Base-by-base conservation (phyloP, 768 basidiomycete genomes). In the Crucibulum laeve region DNA sequence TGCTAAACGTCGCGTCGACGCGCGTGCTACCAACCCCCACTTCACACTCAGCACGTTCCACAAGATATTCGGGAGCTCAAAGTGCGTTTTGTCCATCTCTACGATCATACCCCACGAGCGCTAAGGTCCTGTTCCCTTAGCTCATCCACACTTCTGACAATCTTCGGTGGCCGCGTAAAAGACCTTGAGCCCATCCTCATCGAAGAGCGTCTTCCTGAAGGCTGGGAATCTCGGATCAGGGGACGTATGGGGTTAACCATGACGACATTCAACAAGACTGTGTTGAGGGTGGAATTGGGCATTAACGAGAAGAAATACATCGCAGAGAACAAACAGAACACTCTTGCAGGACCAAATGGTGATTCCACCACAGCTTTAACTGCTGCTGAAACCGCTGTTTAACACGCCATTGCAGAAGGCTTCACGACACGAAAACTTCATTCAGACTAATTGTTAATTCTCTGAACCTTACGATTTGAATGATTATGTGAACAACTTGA, bases 141-240 rank as follows among this genome's bases (percentile, higher is more conserved):
- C 60, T 70, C 80, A 0, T 76, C 82, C 0, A 82, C 83, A 0
- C 49, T 90, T 38, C 60, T 83, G 13, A 75, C 74, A 1, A 77
- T 83, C 42, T 82, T 87, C 49, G 89, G 84, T 4, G 84, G 86
- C 2, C 67, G 71, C 15, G 54, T 82, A 4, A 59, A 67, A 5
- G 82, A 83, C 44, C 51, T 89, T 26, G 62, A 72, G 32, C 50
- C 70, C 0, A 53, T 87, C 38, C 59, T 91, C n/a, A 56, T 68
- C 6, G 83, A 91, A 35, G 87, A 91, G 50, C 75, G 85, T 13
- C 55, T 91, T 24, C 80, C 82, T 0, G 70, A 82, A 0, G 79
- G 79, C 17, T 90, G 85, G 84, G 84, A 88, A 55, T 71, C 86
- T 0, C 64, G 73, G 11, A 59, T 79, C 23, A 67, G 73, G n/a